Evolutionary conservation across 2,329 filamentous ascomycete species (phyloP).

Genomic region (Hymenoscyphus linearis): DNA sequence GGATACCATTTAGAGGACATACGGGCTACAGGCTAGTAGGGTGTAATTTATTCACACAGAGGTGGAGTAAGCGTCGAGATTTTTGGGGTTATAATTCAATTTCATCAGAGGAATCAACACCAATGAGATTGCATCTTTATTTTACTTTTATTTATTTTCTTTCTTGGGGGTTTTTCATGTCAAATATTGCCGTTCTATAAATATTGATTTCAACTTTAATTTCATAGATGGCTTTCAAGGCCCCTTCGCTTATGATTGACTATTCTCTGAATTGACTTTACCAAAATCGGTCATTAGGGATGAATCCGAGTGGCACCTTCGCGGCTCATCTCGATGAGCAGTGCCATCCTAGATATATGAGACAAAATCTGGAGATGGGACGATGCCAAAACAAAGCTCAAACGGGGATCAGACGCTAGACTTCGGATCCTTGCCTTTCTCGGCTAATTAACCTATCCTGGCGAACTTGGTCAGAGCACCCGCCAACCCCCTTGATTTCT

Average conservation of each 20-base stretch:
- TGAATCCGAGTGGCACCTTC: not conserved
- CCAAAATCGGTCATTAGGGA: too few relatives aligned
- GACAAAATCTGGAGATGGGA: not conserved
- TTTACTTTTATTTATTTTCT: not conserved
- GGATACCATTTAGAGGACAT: slow-evolving; percentile 10
- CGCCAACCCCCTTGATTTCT: not conserved
- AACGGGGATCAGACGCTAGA: not conserved
- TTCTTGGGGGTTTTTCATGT: slow-evolving; percentile 10
- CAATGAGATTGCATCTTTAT: slow-evolving; percentile 10
- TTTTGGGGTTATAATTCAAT: slow-evolving; percentile 12
- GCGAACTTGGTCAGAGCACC: not conserved
- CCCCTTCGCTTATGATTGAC: not conserved
- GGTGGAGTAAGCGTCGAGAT: slow-evolving; percentile 11
- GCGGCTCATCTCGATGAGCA: not conserved
- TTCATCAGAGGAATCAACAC: slow-evolving; percentile 6
- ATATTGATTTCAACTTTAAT: slow-evolving; percentile 16
- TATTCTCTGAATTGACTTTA: too few relatives aligned
- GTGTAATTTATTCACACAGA: slow-evolving; percentile 15
- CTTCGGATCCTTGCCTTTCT: not conserved
- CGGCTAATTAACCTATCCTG: not conserved
- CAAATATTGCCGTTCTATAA: slow-evolving; percentile 18
- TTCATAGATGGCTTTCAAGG: slow-evolving; percentile 8
- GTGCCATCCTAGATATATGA: not conserved
- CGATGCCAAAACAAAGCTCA: not conserved
- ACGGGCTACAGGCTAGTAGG: not conserved